Conservation (phyloP, 305 asterid species). For the Ajuga reptans region DNA sequence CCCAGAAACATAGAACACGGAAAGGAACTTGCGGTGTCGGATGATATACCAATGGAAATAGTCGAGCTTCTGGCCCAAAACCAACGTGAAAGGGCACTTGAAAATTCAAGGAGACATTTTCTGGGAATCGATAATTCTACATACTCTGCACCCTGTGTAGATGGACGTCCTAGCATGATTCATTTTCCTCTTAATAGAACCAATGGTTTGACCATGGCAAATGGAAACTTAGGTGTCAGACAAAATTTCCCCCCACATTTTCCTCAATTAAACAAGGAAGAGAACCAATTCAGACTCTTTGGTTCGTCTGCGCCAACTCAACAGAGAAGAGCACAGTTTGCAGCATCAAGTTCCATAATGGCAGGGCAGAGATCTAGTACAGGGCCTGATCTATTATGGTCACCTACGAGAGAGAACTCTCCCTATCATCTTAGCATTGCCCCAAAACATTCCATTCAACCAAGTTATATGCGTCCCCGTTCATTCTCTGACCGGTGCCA, state of each 20-base stretch:
- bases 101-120: slow-evolving; percentile 26
- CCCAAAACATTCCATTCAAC: slow-evolving; percentile 28
- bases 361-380: slow-evolving; percentile 22
- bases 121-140: slow-evolving; percentile 16
- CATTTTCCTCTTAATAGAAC: slow-evolving; percentile 25
- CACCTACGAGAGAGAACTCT: slow-evolving; percentile 25
- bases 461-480: slow-evolving; percentile 21
- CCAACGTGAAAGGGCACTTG: slow-evolving; percentile 50
- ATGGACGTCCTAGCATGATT: slow-evolving; percentile 18
- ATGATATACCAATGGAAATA: slow-evolving; percentile 84
- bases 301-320: slow-evolving; percentile 31
- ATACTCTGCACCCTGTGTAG: slow-evolving; percentile 28
- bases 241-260: slow-evolving; percentile 19
- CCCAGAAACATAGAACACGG: slow-evolving; percentile 27
- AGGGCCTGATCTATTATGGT: slow-evolving; percentile 31
- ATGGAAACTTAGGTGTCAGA: slow-evolving; percentile 20
- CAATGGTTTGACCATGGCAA: slow-evolving; percentile 14
- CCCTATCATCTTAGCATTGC: slow-evolving; percentile 26
- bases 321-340: slow-evolving; percentile 27
- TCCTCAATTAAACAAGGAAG: slow-evolving; percentile 25
- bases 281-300: slow-evolving; percentile 28
- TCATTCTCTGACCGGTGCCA: slow-evolving; percentile 28
- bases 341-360: slow-evolving; percentile 26
- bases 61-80: slow-evolving; percentile 69
- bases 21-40: slow-evolving; percentile 36